Percentiles rank a stretch among this genome's conserved stretches.
Conservation (phyloP, 768 basidiomycete species). For the Suillus clintonianus region DNA sequence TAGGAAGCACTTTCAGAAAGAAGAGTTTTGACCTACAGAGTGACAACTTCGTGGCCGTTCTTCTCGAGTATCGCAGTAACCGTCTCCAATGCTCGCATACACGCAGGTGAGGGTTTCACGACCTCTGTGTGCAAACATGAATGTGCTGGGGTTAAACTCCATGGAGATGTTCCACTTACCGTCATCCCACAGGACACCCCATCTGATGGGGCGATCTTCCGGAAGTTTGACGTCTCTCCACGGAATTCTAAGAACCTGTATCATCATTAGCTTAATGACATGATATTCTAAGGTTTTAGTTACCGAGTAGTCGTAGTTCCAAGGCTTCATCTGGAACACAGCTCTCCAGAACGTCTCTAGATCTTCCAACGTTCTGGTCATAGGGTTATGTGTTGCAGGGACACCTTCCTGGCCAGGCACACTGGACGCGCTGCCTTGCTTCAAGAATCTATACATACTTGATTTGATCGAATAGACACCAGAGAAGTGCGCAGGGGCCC, state of each 20-base stretch:
- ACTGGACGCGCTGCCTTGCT: conserved; percentile 46
- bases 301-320: conserved; percentile 62
- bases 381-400: conserved; percentile 54
- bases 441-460: conserved; percentile 58
- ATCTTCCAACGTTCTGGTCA: conserved; percentile 63
- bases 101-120: conserved; percentile 60
- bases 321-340: conserved; percentile 60
- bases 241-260: conserved; percentile 36
- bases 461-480: conserved; percentile 64
- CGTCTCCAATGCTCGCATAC: conserved; percentile 50
- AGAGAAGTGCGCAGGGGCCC: conserved; percentile 66
- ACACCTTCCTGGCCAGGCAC: conserved; percentile 61
- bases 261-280: background rate
- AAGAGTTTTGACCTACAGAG: conserved; percentile 45
- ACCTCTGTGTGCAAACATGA: conserved; percentile 44
- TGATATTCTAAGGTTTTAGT: conserved; percentile 4
- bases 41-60: conserved; percentile 51
- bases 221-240: conserved; percentile 40
- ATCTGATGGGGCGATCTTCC: conserved; percentile 54
- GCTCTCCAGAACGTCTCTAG: conserved; percentile 67
- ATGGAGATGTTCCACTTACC: conserved; percentile 32
- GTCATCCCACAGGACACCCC: conserved; percentile 67
- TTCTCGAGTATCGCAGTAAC: conserved; percentile 46
- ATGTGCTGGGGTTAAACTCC: background rate
- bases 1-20: background rate